A percentile compares a stretch with the other conserved stretches of the same genome.
phyloP scores from a whole-genome alignment of 1,139 yeast species.

The Suhomyces bribrorum region DNA sequence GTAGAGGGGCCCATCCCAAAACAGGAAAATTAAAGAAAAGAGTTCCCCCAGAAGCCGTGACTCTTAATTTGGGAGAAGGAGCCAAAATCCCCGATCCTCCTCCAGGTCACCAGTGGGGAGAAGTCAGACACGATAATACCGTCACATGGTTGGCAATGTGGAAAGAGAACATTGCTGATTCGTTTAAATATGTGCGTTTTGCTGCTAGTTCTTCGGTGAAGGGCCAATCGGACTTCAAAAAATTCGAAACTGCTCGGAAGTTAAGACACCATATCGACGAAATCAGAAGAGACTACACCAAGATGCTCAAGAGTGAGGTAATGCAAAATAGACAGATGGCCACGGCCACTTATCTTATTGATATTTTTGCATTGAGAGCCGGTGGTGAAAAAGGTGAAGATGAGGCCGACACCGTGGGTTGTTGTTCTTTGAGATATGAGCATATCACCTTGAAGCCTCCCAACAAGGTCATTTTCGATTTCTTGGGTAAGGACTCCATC shows the following conservation, averaged over 20 bases:
- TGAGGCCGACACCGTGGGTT: slow-evolving; percentile 97
- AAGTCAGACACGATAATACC: slow-evolving; percentile 80
- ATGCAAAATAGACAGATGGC: slow-evolving; percentile 93
- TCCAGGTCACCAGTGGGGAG: slow-evolving; percentile 88
- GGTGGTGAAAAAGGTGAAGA: slow-evolving; percentile 98
- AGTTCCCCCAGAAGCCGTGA: slow-evolving; percentile 86
- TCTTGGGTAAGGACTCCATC: slow-evolving; percentile 94
- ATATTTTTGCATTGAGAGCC: slow-evolving; percentile 94
- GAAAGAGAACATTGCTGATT: slow-evolving; percentile 88
- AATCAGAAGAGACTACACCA: slow-evolving; percentile 75
- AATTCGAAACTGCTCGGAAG: slow-evolving; percentile 91
- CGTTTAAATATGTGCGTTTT: slow-evolving; percentile 83
- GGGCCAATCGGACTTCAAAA: slow-evolving; percentile 87
- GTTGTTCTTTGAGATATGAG: slow-evolving; percentile 90
- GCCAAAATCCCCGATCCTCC: slow-evolving; percentile 82
- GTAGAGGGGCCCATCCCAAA: slow-evolving; percentile 96
- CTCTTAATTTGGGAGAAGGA: slow-evolving; percentile 75
- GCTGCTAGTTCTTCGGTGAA: slow-evolving; percentile 90
- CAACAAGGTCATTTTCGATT: slow-evolving; percentile 84
- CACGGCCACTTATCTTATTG: slow-evolving; percentile 90
- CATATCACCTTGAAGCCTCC: slow-evolving; percentile 88
- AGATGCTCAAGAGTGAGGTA: slow-evolving; percentile 66
- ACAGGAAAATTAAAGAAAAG: slow-evolving; percentile 86
- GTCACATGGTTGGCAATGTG: slow-evolving; percentile 98
- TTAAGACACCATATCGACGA: slow-evolving; percentile 69